phyloP scores from a whole-genome alignment of 1,284 basidiomycete genomes.

The Pseudozyma thailandica region DNA sequence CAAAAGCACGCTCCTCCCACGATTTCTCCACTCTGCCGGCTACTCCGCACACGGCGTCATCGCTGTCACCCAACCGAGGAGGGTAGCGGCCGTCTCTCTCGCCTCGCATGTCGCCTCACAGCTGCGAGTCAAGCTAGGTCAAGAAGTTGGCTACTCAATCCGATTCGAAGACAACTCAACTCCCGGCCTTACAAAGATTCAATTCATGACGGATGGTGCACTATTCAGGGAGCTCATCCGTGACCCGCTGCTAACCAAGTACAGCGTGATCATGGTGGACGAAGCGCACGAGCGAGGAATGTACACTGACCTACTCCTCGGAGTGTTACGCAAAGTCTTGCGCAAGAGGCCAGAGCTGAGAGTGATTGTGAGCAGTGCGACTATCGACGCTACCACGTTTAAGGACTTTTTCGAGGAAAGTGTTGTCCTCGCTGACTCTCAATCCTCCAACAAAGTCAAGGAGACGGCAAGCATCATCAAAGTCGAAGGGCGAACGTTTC shows the following conservation, averaged over 20 bases:
- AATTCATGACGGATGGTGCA: conserved; percentile 63
- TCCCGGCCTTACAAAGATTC: conserved; percentile 64
- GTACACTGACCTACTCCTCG: conserved; percentile 69
- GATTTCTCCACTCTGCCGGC: conserved; percentile 87
- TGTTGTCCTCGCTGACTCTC: neutral
- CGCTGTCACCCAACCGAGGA: conserved; percentile 67
- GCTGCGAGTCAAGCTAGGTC: conserved; percentile 73
- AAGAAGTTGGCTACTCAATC: conserved; percentile 76
- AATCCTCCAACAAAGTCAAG: neutral
- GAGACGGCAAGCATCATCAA: conserved; percentile 62
- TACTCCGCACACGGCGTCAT: conserved; percentile 66
- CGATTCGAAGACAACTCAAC: conserved; percentile 69
- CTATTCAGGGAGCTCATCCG: conserved; percentile 60
- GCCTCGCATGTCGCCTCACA: conserved; percentile 68
- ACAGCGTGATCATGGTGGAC: conserved; percentile 69
- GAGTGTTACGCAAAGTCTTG: conserved; percentile 74
- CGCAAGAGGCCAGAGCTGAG: conserved; percentile 87
- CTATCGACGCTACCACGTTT: conserved; percentile 88
- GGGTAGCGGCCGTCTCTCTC: conserved; percentile 67
- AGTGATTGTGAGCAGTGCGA: conserved; percentile 92
- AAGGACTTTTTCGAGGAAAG: conserved; percentile 81
- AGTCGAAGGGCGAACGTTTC: conserved; percentile 68
- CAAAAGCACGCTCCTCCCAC: conserved; percentile 77
- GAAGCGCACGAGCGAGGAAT: conserved; percentile 69
- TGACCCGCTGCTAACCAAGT: conserved; percentile 58